These are phyloP conservation scores for Claviceps maximensis DNA, from an alignment of 2,329 filamentous ascomycete genomes.

Conservation along the genomic window DNA sequence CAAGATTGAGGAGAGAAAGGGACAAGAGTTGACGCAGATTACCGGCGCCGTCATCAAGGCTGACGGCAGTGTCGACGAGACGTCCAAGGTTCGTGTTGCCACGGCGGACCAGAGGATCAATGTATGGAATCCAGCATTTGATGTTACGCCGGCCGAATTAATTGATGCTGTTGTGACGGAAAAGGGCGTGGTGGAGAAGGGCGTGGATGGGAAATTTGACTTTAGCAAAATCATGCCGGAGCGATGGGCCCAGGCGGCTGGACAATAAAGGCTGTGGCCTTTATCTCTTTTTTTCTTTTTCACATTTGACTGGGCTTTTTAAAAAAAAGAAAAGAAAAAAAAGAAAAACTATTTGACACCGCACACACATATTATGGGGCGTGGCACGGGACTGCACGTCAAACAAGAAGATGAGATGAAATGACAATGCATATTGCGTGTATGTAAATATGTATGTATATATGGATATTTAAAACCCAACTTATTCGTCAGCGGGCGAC, in stretches of 20 bases:
- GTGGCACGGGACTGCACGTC: too few relatives aligned
- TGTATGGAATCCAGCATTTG: conserved; percentile 96
- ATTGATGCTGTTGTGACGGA: conserved; percentile 96
- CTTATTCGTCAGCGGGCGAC: conserved; percentile 4
- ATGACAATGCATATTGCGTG: neutral
- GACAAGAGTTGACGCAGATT: conserved; percentile 72
- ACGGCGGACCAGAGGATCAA: conserved; percentile 66
- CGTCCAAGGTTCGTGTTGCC: conserved; percentile 56
- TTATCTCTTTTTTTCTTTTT: neutral
- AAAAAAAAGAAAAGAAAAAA: too few relatives aligned
- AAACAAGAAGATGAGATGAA: too few relatives aligned
- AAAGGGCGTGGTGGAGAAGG: conserved; percentile 73
- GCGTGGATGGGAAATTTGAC: conserved; percentile 54
- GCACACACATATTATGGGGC: too few relatives aligned
- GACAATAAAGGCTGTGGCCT: neutral
- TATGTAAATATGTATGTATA: too few relatives aligned
- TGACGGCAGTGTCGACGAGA: conserved; percentile 50
- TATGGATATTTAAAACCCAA: too few relatives aligned
- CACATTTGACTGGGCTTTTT: too few relatives aligned
- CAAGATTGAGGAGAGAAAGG: conserved; percentile 76
- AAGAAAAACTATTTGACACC: too few relatives aligned
- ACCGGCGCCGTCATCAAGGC: conserved; percentile 59
- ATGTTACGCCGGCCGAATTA: conserved; percentile 76
- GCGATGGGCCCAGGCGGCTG: conserved; percentile 30
- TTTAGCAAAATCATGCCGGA: conserved; percentile 44